These are phyloP conservation scores for Barbarea vulgaris DNA, from an alignment of 345 rosid genomes.

Conservation along the genomic window DNA sequence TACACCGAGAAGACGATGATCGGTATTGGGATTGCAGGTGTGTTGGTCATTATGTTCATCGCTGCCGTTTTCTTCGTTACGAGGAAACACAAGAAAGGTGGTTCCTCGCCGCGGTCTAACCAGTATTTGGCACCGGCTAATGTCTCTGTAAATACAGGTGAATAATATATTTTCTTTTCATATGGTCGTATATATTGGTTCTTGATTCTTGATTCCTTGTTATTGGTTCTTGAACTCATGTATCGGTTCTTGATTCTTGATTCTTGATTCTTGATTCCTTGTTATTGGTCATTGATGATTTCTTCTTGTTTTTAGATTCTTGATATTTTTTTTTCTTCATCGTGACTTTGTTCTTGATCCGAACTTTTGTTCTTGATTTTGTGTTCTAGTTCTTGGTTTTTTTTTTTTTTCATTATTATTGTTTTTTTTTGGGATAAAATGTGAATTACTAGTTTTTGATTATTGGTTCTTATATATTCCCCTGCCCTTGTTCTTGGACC, in stretches of 20 bases:
- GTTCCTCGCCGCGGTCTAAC: slow-evolving; percentile 30
- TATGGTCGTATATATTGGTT: background rate
- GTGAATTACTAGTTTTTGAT: too few species aligned
- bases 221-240: slow-evolving; percentile 21
- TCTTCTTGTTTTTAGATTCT: background rate
- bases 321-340: background rate
- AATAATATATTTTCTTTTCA: background rate
- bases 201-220: background rate
- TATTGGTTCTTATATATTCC: background rate
- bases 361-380: slow-evolving; percentile 4
- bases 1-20: slow-evolving; percentile 33
- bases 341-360: background rate
- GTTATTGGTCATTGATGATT: background rate
- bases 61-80: slow-evolving; percentile 39
- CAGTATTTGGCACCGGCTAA: slow-evolving; percentile 46
- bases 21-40: slow-evolving; percentile 46
- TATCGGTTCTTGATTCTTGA: background rate
- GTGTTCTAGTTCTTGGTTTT: background rate
- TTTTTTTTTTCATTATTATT: too few species aligned
- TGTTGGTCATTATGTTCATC: slow-evolving; percentile 42
- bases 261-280: background rate
- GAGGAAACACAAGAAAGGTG: slow-evolving; percentile 42
- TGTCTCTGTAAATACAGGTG: slow-evolving; percentile 53
- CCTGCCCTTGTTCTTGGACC: slow-evolving; percentile 27
- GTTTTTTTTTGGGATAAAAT: too few species aligned